Base-by-base conservation (phyloP, 139 green algal genomes). In the Chlorella sp. region DNA sequence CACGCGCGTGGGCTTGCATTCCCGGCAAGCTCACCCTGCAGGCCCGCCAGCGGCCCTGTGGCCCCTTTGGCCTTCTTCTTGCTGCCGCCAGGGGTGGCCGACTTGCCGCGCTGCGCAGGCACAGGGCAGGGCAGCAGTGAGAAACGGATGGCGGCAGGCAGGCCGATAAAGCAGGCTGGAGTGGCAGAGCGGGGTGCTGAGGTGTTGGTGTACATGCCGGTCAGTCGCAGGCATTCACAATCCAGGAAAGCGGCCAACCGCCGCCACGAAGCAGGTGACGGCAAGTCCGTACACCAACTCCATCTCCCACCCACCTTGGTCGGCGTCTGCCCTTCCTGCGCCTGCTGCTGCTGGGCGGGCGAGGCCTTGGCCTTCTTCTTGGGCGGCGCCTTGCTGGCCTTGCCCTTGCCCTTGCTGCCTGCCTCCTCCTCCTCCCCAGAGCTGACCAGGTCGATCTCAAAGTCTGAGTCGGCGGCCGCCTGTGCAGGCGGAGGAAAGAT, bases 371-470 rank as follows among this genome's bases (percentile, higher is more conserved):
- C 28, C 64, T 78, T 75, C 34, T 78, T 79, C 55, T 60, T 57
- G 3, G 32, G 26, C 38, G 34, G 12, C 30, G 34, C 32, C 51
- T 65, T 51, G 28, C 25, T n/a, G n/a, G n/a, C 30, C 39, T 68
- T 80, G 38, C n/a, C 47, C 65, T 81, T 44, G 41, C 18, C 23
- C 26, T 41, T 4, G 30, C 36, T 39, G 28, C 39, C 39, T 12
- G 11, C 32, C 36, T 74, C 80, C 26, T 74, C 64, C 38, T 85
- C 80, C 26, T 70, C 71, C 0, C 36, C 36, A 11, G 23, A 9
- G 44, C 39, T 76, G 20, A 36, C 21, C 21, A 87, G 67, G 34
- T 87, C 28, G 1, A 87, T 68, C 30, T 72, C 65, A 70, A 87
- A 82, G 34, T 82, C 69, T 2, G 41, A 80, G 18, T 86, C 81